phyloP scores from a whole-genome alignment of 2,329 filamentous ascomycete species.

The Penicillium sp. region DNA sequence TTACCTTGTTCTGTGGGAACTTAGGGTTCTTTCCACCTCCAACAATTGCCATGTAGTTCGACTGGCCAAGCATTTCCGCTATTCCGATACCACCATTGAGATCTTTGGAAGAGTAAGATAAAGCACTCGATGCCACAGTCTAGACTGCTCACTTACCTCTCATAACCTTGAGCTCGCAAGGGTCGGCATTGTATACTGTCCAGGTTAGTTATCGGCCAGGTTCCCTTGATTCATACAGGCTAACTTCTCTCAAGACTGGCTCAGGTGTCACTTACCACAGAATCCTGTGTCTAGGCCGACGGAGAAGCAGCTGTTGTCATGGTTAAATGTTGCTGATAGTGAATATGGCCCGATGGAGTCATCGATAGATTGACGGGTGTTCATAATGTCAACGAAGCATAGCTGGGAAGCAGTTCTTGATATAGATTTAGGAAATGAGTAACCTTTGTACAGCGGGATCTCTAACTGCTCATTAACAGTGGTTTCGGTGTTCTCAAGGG shows the following conservation, averaged over 20 bases:
- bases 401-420: not conserved
- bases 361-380: conserved; percentile 82
- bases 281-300: conserved; percentile 84
- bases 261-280: conserved; percentile 58
- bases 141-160: conserved; percentile 45
- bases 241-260: not conserved
- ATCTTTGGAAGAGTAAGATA: conserved; percentile 46
- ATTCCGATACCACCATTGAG: conserved; percentile 79
- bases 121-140: not conserved
- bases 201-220: conserved; percentile 16
- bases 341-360: conserved; percentile 68
- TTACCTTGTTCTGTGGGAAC: conserved; percentile 79
- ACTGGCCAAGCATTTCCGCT: conserved; percentile 80
- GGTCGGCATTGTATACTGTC: conserved; percentile 69
- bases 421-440: not conserved
- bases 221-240: conserved; percentile 1
- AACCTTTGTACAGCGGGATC: not conserved
- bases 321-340: conserved; percentile 80
- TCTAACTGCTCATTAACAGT: not conserved
- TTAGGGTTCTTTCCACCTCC: conserved; percentile 83
- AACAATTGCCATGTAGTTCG: conserved; percentile 84
- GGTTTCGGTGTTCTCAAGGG: not conserved
- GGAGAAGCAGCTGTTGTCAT: conserved; percentile 77
- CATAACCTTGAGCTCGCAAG: conserved; percentile 64
- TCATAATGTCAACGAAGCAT: conserved; percentile 58